A percentile compares a stretch with the other conserved stretches of the same genome.
These are phyloP conservation scores for Ophiocordyceps camponoti-saundersi DNA, from an alignment of 2,329 filamentous ascomycete genomes.

Conservation along the genomic window DNA sequence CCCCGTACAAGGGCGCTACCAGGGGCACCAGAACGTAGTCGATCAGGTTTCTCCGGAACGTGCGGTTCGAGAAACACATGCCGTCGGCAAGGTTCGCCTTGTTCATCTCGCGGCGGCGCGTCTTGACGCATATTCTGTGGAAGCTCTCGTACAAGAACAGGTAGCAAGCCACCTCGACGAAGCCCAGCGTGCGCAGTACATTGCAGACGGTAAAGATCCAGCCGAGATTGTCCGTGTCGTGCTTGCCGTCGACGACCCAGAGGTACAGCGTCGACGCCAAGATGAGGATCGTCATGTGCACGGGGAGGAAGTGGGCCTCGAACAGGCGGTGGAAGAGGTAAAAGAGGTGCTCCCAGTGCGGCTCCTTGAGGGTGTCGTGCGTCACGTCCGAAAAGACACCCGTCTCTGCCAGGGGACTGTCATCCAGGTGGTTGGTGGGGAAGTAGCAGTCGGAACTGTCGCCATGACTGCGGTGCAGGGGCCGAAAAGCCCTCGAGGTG, in stretches of 20 bases:
- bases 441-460: slow-evolving; percentile 29
- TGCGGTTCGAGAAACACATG: slow-evolving; percentile 47
- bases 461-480: slow-evolving; percentile 31
- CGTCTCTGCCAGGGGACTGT: slow-evolving; percentile 23
- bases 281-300: slow-evolving; percentile 49
- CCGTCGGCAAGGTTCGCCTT: slow-evolving; percentile 45
- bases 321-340: slow-evolving; percentile 51
- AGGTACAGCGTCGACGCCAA: slow-evolving; percentile 44
- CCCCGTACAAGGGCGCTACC: slow-evolving; percentile 50
- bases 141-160: slow-evolving; percentile 52
- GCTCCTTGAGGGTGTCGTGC: slow-evolving; percentile 30
- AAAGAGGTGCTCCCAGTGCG: slow-evolving; percentile 37
- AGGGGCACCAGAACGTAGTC: slow-evolving; percentile 51
- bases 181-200: slow-evolving; percentile 40
- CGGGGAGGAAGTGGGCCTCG: slow-evolving; percentile 55
- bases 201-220: slow-evolving; percentile 46
- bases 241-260: slow-evolving; percentile 30
- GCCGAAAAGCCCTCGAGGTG: slow-evolving; percentile 35
- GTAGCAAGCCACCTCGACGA: slow-evolving; percentile 45
- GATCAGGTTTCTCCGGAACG: slow-evolving; percentile 34
- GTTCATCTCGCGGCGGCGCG: slow-evolving; percentile 49
- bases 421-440: slow-evolving; percentile 24
- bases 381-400: slow-evolving; percentile 39
- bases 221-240: slow-evolving; percentile 33
- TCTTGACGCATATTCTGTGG: slow-evolving; percentile 42